phyloP scores from a whole-genome alignment of 345 rosid genomes.

The Hevea brasiliensis region DNA sequence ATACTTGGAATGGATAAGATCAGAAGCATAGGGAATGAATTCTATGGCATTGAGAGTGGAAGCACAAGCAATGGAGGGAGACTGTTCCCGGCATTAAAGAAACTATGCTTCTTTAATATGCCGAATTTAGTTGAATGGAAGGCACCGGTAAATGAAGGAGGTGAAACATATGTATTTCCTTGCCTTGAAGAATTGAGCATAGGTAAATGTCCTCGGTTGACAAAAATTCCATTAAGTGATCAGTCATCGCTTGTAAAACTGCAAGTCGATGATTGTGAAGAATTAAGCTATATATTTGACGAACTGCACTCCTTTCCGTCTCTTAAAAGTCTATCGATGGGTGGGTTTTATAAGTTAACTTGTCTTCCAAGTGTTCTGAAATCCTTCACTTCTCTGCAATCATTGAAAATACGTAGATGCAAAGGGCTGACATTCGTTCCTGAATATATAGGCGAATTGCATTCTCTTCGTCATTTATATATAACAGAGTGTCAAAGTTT shows the following conservation, averaged over 20 bases:
- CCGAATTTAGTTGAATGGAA: not conserved
- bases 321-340: not conserved
- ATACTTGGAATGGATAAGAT: not conserved
- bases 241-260: not conserved
- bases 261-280: not conserved
- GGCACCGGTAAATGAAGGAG: not conserved
- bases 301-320: not conserved
- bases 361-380: no score
- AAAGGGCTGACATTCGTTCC: no score
- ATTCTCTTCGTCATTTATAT: constrained; percentile 1
- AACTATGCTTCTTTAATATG: not conserved
- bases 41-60: not conserved
- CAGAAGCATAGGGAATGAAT: constrained; percentile 4
- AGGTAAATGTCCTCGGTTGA: not conserved
- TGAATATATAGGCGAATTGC: not conserved
- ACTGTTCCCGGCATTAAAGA: not conserved
- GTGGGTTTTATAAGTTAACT: no score
- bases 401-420: not conserved
- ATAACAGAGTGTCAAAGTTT: not conserved
- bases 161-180: constrained; percentile 9
- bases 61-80: not conserved
- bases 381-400: no score
- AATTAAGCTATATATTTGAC: not conserved
- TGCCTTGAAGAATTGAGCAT: constrained; percentile 10
- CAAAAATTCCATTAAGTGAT: not conserved